Percentiles rank a stretch among this genome's conserved stretches.
Evolutionary conservation across 2,329 filamentous ascomycete genomes (phyloP).

Genomic region (Neurospora crassa): DNA sequence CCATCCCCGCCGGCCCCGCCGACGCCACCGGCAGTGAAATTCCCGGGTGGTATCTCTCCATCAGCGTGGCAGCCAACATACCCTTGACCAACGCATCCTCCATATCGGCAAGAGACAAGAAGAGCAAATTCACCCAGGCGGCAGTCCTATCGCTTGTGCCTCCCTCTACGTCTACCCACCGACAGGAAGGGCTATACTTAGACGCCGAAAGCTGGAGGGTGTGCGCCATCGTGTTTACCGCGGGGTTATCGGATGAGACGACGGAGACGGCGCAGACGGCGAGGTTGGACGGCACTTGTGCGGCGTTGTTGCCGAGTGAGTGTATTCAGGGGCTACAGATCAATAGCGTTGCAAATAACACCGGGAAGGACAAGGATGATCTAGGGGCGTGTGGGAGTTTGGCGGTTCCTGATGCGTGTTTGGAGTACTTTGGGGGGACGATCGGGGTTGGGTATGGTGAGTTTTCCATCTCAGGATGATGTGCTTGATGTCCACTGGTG

Average conservation of each 20-base stretch:
- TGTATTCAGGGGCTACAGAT: constrained; percentile 11
- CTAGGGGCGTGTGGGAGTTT: constrained; percentile 4
- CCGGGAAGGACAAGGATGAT: background rate
- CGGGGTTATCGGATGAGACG: background rate
- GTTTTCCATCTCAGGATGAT: background rate
- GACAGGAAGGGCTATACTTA: background rate
- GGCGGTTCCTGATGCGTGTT: constrained; percentile 7
- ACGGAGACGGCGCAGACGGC: background rate
- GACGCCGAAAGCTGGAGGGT: constrained; percentile 6
- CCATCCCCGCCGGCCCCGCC: constrained; percentile 4
- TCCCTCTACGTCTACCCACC: background rate
- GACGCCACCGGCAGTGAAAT: constrained; percentile 1
- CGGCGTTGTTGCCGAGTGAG: constrained; percentile 1
- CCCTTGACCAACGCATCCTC: constrained; percentile 1
- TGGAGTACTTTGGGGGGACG: background rate
- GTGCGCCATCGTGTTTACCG: constrained; percentile 10
- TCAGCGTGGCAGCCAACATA: constrained; percentile 6
- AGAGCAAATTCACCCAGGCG: constrained; percentile 2
- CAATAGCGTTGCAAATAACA: constrained; percentile 1
- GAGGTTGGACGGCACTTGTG: constrained; percentile 4
- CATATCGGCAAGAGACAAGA: background rate
- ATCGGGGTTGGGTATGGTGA: constrained; percentile 5
- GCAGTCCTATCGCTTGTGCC: constrained; percentile 7
- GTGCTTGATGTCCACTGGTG: background rate
- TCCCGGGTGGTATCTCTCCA: constrained; percentile 6